Evolutionary conservation across 495 filamentous ascomycete genomes (phyloP).

Genomic region (Aspergillus cavernicola): DNA sequence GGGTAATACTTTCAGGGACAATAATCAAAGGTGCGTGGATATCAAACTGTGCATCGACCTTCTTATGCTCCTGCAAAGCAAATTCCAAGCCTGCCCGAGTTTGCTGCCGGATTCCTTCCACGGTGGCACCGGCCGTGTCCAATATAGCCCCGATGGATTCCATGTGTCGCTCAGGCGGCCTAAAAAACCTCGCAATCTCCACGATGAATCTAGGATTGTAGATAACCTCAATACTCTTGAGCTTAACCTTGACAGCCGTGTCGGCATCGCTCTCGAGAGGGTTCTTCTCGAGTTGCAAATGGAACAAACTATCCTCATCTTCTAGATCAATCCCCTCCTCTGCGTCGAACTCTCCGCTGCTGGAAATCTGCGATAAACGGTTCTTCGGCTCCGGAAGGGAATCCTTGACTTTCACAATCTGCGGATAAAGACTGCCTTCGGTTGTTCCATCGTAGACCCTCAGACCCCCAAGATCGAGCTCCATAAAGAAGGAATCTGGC

Average conservation of each 20-base stretch:
- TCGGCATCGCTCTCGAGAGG: conserved; percentile 90
- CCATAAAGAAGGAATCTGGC: conserved; percentile 81
- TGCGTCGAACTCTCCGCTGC: conserved; percentile 61
- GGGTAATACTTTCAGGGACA: conserved; percentile 85
- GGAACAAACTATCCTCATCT: conserved; percentile 78
- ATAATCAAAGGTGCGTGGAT: conserved; percentile 95
- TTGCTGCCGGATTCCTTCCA: conserved; percentile 90
- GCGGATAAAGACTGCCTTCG: conserved; percentile 79
- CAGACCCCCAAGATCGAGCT: conserved; percentile 86
- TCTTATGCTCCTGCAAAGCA: conserved; percentile 95
- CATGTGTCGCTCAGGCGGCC: conserved; percentile 94
- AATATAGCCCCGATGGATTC: conserved; percentile 92
- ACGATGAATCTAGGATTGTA: conserved; percentile 93
- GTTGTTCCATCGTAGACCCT: conserved; percentile 96
- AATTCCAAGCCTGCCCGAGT: conserved; percentile 94
- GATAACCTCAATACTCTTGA: conserved; percentile 93
- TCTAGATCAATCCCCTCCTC: conserved; percentile 46
- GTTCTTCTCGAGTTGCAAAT: conserved; percentile 88
- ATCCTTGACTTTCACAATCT: conserved; percentile 94
- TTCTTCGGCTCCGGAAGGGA: conserved; percentile 52
- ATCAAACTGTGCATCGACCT: conserved; percentile 92
- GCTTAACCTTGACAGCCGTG: conserved; percentile 79
- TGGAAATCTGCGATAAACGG: conserved; percentile 40
- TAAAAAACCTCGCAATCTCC: conserved; percentile 88
- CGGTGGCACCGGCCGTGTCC: conserved; percentile 91